Evolutionary conservation across 768 basidiomycete species (phyloP).

Genomic region (Pluteus cervinus): DNA sequence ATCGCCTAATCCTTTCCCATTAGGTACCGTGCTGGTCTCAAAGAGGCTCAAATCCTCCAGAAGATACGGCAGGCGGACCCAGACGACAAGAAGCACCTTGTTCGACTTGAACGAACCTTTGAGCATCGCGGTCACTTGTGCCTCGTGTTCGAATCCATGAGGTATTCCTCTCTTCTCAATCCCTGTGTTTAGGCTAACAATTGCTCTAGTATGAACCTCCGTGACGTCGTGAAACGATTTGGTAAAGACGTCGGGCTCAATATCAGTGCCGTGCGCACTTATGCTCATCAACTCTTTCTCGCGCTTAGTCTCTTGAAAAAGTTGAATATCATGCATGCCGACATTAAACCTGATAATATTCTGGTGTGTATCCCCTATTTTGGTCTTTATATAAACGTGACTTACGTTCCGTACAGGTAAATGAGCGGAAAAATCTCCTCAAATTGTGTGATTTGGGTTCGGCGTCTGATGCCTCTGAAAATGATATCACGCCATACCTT

Average conservation of each 20-base stretch:
- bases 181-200: conserved; percentile 1
- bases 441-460: conserved; percentile 98
- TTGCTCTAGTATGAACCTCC: conserved; percentile 82
- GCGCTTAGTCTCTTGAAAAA: conserved; percentile 81
- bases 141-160: conserved; percentile 90
- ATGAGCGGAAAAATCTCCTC: conserved; percentile 86
- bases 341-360: conserved; percentile 98
- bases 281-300: conserved; percentile 93
- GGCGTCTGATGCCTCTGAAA: conserved; percentile 89
- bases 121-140: conserved; percentile 97
- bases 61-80: conserved; percentile 87
- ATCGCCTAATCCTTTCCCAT: conserved; percentile 4
- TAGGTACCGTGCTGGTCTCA: conserved; percentile 93
- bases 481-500: conserved; percentile 96
- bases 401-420: conserved; percentile 67
- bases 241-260: conserved; percentile 98
- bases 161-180: conserved; percentile 56
- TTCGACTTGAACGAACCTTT: conserved; percentile 90
- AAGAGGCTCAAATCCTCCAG: conserved; percentile 85
- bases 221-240: conserved; percentile 96
- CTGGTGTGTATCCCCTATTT: conserved; percentile 48
- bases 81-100: conserved; percentile 94
- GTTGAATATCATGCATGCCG: conserved; percentile 93
- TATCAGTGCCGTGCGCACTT: conserved; percentile 96
- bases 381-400: background rate